Evolutionary conservation across 345 rosid genomes (phyloP).

Genomic region (Passiflora organensis): DNA sequence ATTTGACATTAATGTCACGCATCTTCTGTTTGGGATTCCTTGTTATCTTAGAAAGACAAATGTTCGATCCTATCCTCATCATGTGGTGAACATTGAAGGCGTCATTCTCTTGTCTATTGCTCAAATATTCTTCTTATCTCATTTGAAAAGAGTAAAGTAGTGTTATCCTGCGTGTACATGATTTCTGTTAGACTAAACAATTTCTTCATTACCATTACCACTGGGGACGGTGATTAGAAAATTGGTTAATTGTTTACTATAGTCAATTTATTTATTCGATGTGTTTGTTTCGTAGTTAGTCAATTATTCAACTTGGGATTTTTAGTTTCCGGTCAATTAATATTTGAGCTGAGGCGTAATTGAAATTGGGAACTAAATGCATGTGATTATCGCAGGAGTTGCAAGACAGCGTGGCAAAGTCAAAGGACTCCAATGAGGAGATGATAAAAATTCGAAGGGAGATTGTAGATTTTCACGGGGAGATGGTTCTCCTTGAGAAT

Average conservation of each 20-base stretch:
- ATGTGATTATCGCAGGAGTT: constrained; percentile 48
- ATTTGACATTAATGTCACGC: neutral
- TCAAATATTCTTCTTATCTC: neutral
- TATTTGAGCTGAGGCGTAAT: neutral
- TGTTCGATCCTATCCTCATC: neutral
- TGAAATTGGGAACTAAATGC: constrained; percentile 7
- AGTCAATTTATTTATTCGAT: too few species aligned
- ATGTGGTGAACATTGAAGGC: neutral
- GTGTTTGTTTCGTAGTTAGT: neutral
- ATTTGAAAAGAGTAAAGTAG: neutral
- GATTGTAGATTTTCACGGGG: constrained; percentile 90
- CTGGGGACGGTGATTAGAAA: too few species aligned
- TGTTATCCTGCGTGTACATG: neutral
- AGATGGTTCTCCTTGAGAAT: constrained; percentile 91
- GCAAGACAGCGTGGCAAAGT: constrained; percentile 61
- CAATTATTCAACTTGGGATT: neutral
- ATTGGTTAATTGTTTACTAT: too few species aligned
- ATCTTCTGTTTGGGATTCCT: neutral
- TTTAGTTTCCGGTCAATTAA: neutral
- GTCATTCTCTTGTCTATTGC: too few species aligned
- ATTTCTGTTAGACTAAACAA: too few species aligned
- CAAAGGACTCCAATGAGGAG: constrained; percentile 52
- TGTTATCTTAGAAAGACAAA: neutral
- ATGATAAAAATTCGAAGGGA: constrained; percentile 62
- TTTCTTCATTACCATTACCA: too few species aligned